Evolutionary conservation across 345 rosid species (phyloP).

Genomic region (Linum trigynum): DNA sequence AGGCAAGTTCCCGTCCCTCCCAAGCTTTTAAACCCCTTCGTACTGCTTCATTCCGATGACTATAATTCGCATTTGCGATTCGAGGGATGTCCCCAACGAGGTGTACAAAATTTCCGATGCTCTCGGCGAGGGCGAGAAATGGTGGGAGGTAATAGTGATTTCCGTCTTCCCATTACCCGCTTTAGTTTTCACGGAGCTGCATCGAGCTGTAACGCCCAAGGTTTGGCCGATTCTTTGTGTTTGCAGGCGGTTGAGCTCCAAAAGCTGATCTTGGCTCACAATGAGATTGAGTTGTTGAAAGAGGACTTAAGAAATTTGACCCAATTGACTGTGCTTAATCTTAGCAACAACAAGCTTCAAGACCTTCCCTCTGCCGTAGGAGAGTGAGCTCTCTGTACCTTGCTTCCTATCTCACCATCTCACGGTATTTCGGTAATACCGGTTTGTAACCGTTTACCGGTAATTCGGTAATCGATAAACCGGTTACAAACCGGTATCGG

Average conservation of each 20-base stretch:
- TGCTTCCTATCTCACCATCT: background rate
- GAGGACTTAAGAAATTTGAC: conserved; percentile 71
- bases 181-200: conserved; percentile 5
- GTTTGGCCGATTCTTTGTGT: conserved; percentile 1
- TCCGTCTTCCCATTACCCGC: background rate
- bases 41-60: background rate
- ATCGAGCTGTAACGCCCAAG: background rate
- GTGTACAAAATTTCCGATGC: conserved; percentile 55
- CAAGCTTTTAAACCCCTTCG: background rate
- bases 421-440: too few relatives aligned
- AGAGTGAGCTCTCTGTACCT: conserved; percentile 42
- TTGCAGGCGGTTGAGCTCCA: conserved; percentile 76
- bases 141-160: conserved; percentile 81
- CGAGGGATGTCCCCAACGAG: conserved; percentile 67
- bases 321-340: conserved; percentile 56
- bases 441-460: too few relatives aligned
- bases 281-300: conserved; percentile 54
- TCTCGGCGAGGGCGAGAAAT: conserved; percentile 67
- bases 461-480: too few relatives aligned
- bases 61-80: background rate
- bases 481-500: too few relatives aligned
- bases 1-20: conserved; percentile 27
- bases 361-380: conserved; percentile 71
- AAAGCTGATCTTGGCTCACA: conserved; percentile 90
- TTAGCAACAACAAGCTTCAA: conserved; percentile 67